These are phyloP conservation scores for Arthrobotrys iridis DNA, from an alignment of 2,329 filamentous ascomycete genomes.

Conservation along the genomic window DNA sequence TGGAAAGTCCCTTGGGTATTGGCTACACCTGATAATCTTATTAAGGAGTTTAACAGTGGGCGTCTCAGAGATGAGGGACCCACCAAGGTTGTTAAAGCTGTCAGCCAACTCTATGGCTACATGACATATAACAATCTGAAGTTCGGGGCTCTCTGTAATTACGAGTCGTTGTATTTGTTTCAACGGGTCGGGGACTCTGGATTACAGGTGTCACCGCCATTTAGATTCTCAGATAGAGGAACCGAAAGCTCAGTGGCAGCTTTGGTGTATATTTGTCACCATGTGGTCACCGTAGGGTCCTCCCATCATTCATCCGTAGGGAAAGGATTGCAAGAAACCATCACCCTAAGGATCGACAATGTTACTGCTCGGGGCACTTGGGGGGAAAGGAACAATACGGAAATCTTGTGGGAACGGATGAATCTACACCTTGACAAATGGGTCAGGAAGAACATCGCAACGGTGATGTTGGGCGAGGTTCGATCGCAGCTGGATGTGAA, in stretches of 20 bases:
- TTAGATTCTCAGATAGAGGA: slow-evolving; percentile 13
- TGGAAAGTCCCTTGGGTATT: slow-evolving; percentile 24
- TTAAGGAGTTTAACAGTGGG: neutral
- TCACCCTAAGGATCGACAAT: neutral
- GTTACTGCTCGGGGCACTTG: neutral
- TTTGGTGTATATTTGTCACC: slow-evolving; percentile 14
- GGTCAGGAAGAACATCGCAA: neutral
- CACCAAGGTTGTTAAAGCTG: neutral
- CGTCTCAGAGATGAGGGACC: neutral
- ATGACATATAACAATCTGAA: slow-evolving; percentile 26
- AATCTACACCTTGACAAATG: neutral
- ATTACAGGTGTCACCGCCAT: slow-evolving; percentile 4
- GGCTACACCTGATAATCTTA: neutral
- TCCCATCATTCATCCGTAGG: slow-evolving; percentile 6
- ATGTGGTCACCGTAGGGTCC: neutral
- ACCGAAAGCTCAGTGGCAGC: slow-evolving; percentile 12
- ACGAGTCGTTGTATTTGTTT: slow-evolving; percentile 9
- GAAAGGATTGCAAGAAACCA: neutral
- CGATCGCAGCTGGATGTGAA: neutral
- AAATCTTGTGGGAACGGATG: slow-evolving; percentile 8
- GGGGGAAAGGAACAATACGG: neutral
- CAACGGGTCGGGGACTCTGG: neutral
- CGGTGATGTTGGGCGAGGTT: neutral
- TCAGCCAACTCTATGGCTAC: slow-evolving; percentile 15
- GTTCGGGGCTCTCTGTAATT: slow-evolving; percentile 15